Percentiles rank a stretch among this genome's conserved stretches.
Conservation (phyloP, 306 rosid genomes). For the Hippophae gyantsensis region DNA sequence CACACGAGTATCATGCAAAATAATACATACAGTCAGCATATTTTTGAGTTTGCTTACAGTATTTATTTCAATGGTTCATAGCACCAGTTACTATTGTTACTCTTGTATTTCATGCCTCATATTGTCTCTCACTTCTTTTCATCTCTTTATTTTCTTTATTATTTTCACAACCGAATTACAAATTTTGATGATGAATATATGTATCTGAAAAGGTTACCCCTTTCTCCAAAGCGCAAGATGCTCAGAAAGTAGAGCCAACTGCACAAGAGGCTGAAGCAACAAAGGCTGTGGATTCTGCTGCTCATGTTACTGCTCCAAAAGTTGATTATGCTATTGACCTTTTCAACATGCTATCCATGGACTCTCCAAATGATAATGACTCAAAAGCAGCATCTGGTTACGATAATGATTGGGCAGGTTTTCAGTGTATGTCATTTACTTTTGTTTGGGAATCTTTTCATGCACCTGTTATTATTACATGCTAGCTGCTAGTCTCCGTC, state of each 20-base stretch:
- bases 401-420: slow-evolving; percentile 92
- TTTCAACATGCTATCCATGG: slow-evolving; percentile 77
- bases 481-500: slow-evolving; percentile 13
- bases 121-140: not conserved
- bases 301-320: slow-evolving; percentile 52
- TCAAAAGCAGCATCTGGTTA: slow-evolving; percentile 42
- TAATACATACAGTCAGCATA: too few species aligned
- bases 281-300: slow-evolving; percentile 38
- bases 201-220: slow-evolving; percentile 44
- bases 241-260: slow-evolving; percentile 53
- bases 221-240: slow-evolving; percentile 45
- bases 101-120: too few species aligned
- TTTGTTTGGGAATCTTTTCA: slow-evolving; percentile 5
- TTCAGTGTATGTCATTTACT: slow-evolving; percentile 61
- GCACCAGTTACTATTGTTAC: too few species aligned
- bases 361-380: slow-evolving; percentile 60
- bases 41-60: too few species aligned
- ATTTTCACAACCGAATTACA: slow-evolving; percentile 9
- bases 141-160: not conserved
- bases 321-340: slow-evolving; percentile 95
- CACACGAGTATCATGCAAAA: too few species aligned
- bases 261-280: slow-evolving; percentile 45
- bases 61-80: too few species aligned
- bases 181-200: slow-evolving; percentile 6
- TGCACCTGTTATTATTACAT: slow-evolving; percentile 1